Base-by-base conservation (phyloP, 306 rosid genomes). In the Alnus rubra region DNA sequence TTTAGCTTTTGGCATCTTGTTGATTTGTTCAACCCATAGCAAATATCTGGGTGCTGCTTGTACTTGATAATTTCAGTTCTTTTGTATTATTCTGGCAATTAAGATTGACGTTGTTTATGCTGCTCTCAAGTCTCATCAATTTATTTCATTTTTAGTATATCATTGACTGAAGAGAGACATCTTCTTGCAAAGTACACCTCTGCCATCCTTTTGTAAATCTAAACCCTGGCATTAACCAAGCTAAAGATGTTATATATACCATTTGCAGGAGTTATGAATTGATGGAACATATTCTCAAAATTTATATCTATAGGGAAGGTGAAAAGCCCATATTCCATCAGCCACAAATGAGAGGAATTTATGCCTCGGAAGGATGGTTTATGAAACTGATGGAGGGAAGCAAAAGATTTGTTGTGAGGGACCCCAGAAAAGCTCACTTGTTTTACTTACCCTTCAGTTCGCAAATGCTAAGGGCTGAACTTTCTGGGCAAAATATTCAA, bases 351-450 rank as follows among this genome's bases (percentile, higher is more conserved):
- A 88, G 89, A 71, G 98, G 98, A 65, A 67, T 94, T 76, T 94
- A 94, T 82, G 98, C 98, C 64, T 90, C 98, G 3, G 97, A 94
- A 77, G 97, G 98, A 4, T 92, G 97, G 98, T 94, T 94, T 86
- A 90, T 92, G 97, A 94, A 91, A 82, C 81, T 91, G 77, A 85
- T 92, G 78, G 92, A 92, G 70, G 80, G 84, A 73, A 94, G 83
- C 70, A 89, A 91, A 75, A 84, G 76, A 28, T 89, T 92, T 81
- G 68, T 76, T 51, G 97, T 85, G 50, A 90, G 72, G 81, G 89
- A 92, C 80, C 93, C 97, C 5, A 82, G 78, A 64, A 92, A 88
- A 79, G 98, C 97, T 81, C 95, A 92, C 81, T 77, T 94, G 47
- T 94, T 94, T 84, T 94, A 89, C 82, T 78, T 94, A 73, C 98